These are phyloP conservation scores for Phytophthora megakarya DNA, from an alignment of 352 stramenopile species.

Conservation along the genomic window DNA sequence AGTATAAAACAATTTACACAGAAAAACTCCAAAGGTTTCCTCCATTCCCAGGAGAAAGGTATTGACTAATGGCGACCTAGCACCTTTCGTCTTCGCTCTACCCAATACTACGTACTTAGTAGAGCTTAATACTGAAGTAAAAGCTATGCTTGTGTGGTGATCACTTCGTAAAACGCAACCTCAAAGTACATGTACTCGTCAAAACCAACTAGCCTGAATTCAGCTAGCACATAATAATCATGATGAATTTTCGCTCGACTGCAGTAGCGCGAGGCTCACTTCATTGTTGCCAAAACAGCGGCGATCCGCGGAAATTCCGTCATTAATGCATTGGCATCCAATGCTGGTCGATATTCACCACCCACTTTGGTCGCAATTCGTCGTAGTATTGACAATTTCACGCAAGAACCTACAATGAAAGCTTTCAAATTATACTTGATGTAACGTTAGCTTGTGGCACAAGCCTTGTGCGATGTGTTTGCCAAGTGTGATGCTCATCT, in stretches of 20 bases:
- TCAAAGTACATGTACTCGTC: too few species aligned
- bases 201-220: not conserved
- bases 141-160: too few species aligned
- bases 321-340: constrained; percentile 32
- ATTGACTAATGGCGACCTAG: too few species aligned
- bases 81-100: too few species aligned
- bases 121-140: too few species aligned
- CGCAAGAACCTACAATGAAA: constrained; percentile 65
- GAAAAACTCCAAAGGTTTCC: too few species aligned
- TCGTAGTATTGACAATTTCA: constrained; percentile 58
- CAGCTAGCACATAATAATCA: not conserved
- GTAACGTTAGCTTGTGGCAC: too few species aligned
- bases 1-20: too few species aligned
- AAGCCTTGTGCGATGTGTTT: constrained; percentile 44
- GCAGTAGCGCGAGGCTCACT: constrained; percentile 36
- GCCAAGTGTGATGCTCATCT: constrained; percentile 42
- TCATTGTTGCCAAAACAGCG: constrained; percentile 28
- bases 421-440: constrained; percentile 56
- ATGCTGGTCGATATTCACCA: constrained; percentile 48
- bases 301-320: constrained; percentile 39
- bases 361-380: constrained; percentile 49
- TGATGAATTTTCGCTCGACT: not conserved
- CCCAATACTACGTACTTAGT: too few species aligned
- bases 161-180: constrained; percentile 5
- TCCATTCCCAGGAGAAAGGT: too few species aligned